Percentiles rank a stretch among this genome's conserved stretches.
Conservation (phyloP, 2,329 filamentous ascomycete species). For the Calonectria crousiana region DNA sequence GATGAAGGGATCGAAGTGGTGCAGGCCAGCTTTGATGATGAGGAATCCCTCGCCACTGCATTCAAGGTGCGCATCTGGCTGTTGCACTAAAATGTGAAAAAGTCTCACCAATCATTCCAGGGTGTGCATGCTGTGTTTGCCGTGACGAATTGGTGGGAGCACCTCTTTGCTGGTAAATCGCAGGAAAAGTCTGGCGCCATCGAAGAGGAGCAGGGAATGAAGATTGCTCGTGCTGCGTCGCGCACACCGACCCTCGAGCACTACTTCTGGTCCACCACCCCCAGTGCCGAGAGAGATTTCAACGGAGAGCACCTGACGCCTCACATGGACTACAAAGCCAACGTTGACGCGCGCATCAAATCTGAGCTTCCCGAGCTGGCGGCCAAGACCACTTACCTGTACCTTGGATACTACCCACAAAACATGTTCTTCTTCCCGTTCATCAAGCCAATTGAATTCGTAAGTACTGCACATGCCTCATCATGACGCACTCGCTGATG, state of each 20-base stretch:
- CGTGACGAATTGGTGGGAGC: conserved; percentile 23
- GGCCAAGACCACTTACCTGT: conserved; percentile 15
- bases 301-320: conserved; percentile 20
- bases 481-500: neutral
- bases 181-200: conserved; percentile 10
- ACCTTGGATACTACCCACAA: conserved; percentile 22
- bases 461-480: neutral
- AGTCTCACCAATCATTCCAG: neutral
- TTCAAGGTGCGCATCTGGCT: conserved; percentile 11
- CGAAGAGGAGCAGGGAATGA: conserved; percentile 23
- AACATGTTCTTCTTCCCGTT: conserved; percentile 22
- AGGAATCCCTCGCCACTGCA: conserved; percentile 12
- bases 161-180: conserved; percentile 20
- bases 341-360: conserved; percentile 24
- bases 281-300: conserved; percentile 13
- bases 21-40: conserved; percentile 17
- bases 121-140: conserved; percentile 17
- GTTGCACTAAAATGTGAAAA: neutral
- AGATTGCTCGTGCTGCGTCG: conserved; percentile 14
- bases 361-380: conserved; percentile 19
- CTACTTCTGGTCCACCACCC: conserved; percentile 22
- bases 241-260: conserved; percentile 17
- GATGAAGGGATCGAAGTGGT: conserved; percentile 22
- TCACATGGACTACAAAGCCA: conserved; percentile 29
- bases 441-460: conserved; percentile 20